Conservation (phyloP, 495 filamentous ascomycete genomes). For the Penicillium canescens region DNA sequence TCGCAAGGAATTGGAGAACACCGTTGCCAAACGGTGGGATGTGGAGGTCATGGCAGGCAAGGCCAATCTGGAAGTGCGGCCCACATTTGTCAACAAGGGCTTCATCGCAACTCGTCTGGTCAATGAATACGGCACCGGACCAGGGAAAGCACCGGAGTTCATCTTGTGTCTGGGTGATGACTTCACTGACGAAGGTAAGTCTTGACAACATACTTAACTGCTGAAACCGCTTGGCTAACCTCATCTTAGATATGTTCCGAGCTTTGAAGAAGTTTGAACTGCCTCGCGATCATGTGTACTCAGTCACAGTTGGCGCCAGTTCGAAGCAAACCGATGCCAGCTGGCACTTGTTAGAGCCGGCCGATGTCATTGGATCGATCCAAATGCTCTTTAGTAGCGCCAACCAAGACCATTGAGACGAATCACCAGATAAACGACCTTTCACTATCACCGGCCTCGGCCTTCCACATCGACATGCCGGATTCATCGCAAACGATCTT, state of each 20-base stretch:
- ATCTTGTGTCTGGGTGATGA: conserved; percentile 91
- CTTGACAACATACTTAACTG: background rate
- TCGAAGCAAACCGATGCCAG: conserved; percentile 83
- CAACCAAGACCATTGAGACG: conserved; percentile 31
- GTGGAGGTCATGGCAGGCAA: conserved; percentile 96
- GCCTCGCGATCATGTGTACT: conserved; percentile 68
- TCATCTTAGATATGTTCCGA: conserved; percentile 59
- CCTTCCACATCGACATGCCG: too few species aligned
- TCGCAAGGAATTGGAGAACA: conserved; percentile 70
- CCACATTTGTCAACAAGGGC: conserved; percentile 95
- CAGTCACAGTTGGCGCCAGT: conserved; percentile 83
- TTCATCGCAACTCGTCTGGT: conserved; percentile 83
- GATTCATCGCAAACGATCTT: too few species aligned
- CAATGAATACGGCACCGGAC: conserved; percentile 55
- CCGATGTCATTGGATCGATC: conserved; percentile 80
- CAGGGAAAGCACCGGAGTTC: conserved; percentile 65
- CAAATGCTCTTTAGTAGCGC: conserved; percentile 61
- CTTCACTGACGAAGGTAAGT: conserved; percentile 92
- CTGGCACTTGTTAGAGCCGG: conserved; percentile 84
- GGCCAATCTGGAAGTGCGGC: conserved; percentile 93
- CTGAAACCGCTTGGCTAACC: conserved; percentile 4
- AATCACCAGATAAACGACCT: too few species aligned
- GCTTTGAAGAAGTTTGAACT: conserved; percentile 60
- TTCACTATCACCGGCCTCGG: too few species aligned
- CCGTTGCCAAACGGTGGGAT: conserved; percentile 73